phyloP scores from a whole-genome alignment of 768 basidiomycete species.

The Macrolepiota fuliginosa region DNA sequence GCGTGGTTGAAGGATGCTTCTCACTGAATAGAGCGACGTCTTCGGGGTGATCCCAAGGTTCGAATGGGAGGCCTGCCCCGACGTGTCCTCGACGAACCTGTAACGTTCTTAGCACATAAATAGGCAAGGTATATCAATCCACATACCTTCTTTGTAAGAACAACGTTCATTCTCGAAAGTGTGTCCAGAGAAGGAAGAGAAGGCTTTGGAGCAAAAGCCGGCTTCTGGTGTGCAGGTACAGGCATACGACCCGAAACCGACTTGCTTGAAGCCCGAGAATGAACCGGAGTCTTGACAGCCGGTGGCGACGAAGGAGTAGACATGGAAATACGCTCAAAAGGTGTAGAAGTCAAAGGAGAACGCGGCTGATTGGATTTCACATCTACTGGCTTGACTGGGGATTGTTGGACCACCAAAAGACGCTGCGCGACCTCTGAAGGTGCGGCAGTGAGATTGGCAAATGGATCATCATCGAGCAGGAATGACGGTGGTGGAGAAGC shows the following conservation, averaged over 20 bases:
- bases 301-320: slow-evolving; percentile 10
- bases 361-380: slow-evolving; percentile 18
- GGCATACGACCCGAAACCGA: slow-evolving; percentile 10
- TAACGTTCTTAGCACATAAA: not conserved
- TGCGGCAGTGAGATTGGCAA: slow-evolving; percentile 54
- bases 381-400: slow-evolving; percentile 14
- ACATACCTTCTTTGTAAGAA: slow-evolving; percentile 44
- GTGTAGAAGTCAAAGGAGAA: slow-evolving; percentile 26
- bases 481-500: slow-evolving; percentile 39
- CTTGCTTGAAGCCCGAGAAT: slow-evolving; percentile 7
- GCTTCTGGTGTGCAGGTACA: slow-evolving; percentile 40
- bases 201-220: slow-evolving; percentile 46
- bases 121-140: slow-evolving; percentile 5
- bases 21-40: not conserved
- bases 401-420: slow-evolving; percentile 16
- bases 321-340: not conserved
- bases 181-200: slow-evolving; percentile 50
- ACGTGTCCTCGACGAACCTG: slow-evolving; percentile 52
- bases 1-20: not conserved
- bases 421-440: slow-evolving; percentile 16
- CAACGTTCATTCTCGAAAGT: slow-evolving; percentile 47
- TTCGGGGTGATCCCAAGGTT: slow-evolving; percentile 49
- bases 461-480: slow-evolving; percentile 72
- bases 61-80: slow-evolving; percentile 49
- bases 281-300: not conserved